Evolutionary conservation across 345 rosid genomes (phyloP).

Genomic region (Capsella bursapastoris): DNA sequence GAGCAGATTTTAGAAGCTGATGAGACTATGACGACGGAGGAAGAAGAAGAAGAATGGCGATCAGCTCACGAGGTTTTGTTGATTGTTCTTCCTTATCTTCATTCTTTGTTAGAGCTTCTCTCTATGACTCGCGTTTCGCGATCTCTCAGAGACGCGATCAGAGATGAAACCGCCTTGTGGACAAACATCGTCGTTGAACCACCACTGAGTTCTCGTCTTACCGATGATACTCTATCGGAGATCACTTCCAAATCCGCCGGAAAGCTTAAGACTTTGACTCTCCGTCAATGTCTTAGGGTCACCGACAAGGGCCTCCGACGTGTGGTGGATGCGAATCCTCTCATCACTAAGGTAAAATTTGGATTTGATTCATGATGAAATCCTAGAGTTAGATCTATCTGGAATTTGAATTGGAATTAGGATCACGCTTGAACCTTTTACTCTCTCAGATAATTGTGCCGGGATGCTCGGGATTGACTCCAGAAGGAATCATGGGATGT

Average conservation of each 20-base stretch:
- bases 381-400: neutral
- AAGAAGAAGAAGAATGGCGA: conserved; percentile 40
- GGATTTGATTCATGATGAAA: neutral
- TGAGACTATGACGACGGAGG: conserved; percentile 11
- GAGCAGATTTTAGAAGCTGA: neutral
- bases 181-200: conserved; percentile 50
- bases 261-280: conserved; percentile 52
- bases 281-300: conserved; percentile 53
- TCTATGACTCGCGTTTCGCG: conserved; percentile 55
- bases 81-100: conserved; percentile 67
- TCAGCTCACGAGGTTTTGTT: conserved; percentile 63
- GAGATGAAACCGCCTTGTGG: conserved; percentile 61
- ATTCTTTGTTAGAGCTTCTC: conserved; percentile 60
- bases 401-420: neutral
- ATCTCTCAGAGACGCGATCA: conserved; percentile 56
- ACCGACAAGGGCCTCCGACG: conserved; percentile 67
- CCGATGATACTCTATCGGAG: conserved; percentile 54
- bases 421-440: neutral
- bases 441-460: conserved; percentile 56
- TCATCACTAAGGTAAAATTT: conserved; percentile 57
- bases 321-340: conserved; percentile 59
- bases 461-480: conserved; percentile 68
- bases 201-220: conserved; percentile 54
- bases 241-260: conserved; percentile 60
- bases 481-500: conserved; percentile 69